A percentile compares a stretch with the other conserved stretches of the same genome.
Conservation (phyloP, 108 stramenopile species). For the Fragilaria radians region DNA sequence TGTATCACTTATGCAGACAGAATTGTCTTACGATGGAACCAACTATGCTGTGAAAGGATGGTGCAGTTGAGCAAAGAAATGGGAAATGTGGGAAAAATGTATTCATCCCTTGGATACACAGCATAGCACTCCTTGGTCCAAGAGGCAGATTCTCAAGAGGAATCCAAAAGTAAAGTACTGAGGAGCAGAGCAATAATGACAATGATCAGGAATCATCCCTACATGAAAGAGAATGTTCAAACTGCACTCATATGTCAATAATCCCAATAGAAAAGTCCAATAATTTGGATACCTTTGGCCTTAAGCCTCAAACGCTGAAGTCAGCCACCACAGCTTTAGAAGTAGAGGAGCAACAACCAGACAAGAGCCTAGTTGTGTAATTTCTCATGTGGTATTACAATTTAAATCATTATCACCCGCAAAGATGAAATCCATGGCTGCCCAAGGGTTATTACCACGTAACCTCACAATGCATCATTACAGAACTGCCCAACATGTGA, state of each 20-base stretch:
- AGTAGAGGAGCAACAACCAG: neutral
- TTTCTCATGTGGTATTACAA: constrained; percentile 21
- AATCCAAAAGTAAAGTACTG: neutral
- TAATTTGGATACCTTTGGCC: neutral
- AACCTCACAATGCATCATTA: constrained; percentile 1
- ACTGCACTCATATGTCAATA: neutral
- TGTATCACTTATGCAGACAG: too few relatives aligned
- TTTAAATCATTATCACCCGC: constrained; percentile 18
- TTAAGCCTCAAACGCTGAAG: neutral
- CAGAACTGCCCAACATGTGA: constrained; percentile 21
- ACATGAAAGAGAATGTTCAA: too few relatives aligned
- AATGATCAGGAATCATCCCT: neutral
- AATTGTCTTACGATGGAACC: too few relatives aligned
- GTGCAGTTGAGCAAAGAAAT: too few relatives aligned
- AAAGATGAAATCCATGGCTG: constrained; percentile 15
- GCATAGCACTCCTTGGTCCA: neutral
- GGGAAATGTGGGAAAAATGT: too few relatives aligned
- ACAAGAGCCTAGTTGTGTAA: constrained; percentile 3
- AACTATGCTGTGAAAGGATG: too few relatives aligned
- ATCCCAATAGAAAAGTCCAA: neutral
- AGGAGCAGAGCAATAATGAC: neutral
- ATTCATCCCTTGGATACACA: too few relatives aligned
- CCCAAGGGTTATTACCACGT: constrained; percentile 13
- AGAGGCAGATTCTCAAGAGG: neutral
- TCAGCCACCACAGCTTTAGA: neutral